phyloP scores from a whole-genome alignment of 177 flowering plant species.

The Vitis hybrid region DNA sequence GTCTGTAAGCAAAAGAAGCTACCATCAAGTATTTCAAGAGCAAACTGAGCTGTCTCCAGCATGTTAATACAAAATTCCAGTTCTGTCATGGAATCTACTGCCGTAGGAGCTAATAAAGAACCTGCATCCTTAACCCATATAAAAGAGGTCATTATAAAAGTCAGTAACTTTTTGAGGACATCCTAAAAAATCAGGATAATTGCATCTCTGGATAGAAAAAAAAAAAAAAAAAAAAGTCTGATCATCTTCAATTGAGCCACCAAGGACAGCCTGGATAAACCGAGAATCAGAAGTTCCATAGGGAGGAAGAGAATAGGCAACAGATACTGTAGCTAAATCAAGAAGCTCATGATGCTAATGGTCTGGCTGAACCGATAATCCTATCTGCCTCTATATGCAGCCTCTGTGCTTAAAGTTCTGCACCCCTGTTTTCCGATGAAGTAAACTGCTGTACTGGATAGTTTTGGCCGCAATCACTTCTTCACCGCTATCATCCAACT shows the following conservation, averaged over 20 bases:
- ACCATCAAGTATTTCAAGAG: no score
- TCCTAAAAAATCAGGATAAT: slow-evolving; percentile 44
- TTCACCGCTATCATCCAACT: no score
- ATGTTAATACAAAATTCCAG: slow-evolving; percentile 22
- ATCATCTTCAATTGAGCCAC: slow-evolving; percentile 53
- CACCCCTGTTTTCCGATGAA: no score
- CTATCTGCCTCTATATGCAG: no score
- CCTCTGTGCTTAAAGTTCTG: no score
- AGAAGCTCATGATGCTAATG: slow-evolving; percentile 73
- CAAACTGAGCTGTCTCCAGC: slow-evolving; percentile 18
- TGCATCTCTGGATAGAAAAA: slow-evolving; percentile 43
- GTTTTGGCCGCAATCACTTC: no score
- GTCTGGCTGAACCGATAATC: slow-evolving; percentile 5
- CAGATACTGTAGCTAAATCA: slow-evolving; percentile 61
- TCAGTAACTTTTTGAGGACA: slow-evolving; percentile 39
- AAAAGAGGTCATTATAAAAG: slow-evolving; percentile 52
- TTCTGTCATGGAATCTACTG: slow-evolving; percentile 15
- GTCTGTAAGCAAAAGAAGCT: no score
- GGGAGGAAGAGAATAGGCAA: slow-evolving; percentile 43
- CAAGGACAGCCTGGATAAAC: slow-evolving; percentile 73
- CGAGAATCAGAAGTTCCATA: slow-evolving; percentile 35
- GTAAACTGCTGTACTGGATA: no score
- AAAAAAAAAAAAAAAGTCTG: slow-evolving; percentile 32
- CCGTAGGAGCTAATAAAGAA: slow-evolving; percentile 26
- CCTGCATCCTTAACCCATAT: slow-evolving; percentile 51